Evolutionary conservation across 371 early-diverging fungal genomes (phyloP).

Genomic region (Rhizopus microsporus): DNA sequence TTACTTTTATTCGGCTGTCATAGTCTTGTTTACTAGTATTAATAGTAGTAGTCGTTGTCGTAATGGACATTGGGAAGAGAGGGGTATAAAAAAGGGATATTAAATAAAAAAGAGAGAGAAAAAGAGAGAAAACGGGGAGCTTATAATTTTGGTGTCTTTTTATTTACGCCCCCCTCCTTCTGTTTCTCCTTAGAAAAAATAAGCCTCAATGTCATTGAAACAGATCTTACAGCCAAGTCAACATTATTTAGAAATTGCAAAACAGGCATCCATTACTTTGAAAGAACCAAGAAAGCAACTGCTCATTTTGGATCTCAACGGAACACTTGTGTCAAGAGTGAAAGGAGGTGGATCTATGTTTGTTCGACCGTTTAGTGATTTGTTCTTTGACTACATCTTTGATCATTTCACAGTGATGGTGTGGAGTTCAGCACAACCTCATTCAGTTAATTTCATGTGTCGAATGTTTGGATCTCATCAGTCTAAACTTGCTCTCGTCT

Average conservation of each 20-base stretch:
- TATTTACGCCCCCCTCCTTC: neutral
- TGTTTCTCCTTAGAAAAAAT: neutral
- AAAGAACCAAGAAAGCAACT: constrained; percentile 33
- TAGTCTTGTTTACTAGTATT: constrained; percentile 2
- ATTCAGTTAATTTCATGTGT: constrained; percentile 62
- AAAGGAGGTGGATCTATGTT: constrained; percentile 35
- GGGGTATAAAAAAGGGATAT: constrained; percentile 2
- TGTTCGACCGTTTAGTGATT: constrained; percentile 54
- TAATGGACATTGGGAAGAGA: neutral
- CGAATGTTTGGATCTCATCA: constrained; percentile 46
- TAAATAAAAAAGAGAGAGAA: constrained; percentile 8
- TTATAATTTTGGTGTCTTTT: constrained; percentile 4
- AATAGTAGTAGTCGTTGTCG: constrained; percentile 16
- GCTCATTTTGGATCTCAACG: constrained; percentile 75
- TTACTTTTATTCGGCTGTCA: constrained; percentile 2
- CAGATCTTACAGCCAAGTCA: neutral
- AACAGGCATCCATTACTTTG: constrained; percentile 3
- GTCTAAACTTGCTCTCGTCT: constrained; percentile 47
- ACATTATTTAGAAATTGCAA: neutral
- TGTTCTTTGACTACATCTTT: constrained; percentile 66
- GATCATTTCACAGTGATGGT: constrained; percentile 71
- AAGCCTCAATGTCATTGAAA: neutral
- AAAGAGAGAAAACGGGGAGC: constrained; percentile 6
- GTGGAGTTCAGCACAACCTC: constrained; percentile 75
- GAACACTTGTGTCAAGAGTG: constrained; percentile 61